Evolutionary conservation across 257 asterid genomes (phyloP).

Genomic region (Solanum infundibuliforme): DNA sequence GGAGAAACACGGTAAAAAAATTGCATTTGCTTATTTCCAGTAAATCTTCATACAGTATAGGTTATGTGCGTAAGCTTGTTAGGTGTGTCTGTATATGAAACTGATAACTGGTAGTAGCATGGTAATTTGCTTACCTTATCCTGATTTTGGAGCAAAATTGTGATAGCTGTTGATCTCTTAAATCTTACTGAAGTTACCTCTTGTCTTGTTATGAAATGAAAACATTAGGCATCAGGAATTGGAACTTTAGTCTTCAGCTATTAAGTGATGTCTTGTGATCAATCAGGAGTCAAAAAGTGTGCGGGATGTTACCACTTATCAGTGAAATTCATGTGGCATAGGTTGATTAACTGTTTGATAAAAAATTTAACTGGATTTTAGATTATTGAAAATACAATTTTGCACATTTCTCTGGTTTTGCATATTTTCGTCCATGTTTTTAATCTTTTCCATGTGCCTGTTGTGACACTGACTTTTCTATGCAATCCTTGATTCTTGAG

Average conservation of each 20-base stretch:
- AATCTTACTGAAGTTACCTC: neutral
- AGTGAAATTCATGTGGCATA: neutral
- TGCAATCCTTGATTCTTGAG: neutral
- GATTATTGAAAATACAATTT: neutral
- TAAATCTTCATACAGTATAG: neutral
- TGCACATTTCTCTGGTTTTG: neutral
- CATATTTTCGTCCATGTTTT: neutral
- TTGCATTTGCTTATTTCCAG: neutral
- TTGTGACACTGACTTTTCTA: neutral
- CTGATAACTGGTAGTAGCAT: neutral
- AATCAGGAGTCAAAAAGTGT: neutral
- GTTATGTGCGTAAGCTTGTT: neutral
- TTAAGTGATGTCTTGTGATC: neutral
- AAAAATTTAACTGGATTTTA: neutral
- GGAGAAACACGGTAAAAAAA: conserved; percentile 75
- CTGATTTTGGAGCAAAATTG: neutral
- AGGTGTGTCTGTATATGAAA: neutral
- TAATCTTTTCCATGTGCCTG: neutral
- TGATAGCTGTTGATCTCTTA: neutral
- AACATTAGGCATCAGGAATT: neutral
- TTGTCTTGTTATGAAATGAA: neutral
- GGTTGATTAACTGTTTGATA: neutral
- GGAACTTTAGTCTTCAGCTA: neutral
- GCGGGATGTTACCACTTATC: neutral
- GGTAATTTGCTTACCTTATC: neutral